A percentile compares a stretch with the other conserved stretches of the same genome.
Evolutionary conservation across 2,329 filamentous ascomycete genomes (phyloP).

Genomic region (Diaporthe humulicola): DNA sequence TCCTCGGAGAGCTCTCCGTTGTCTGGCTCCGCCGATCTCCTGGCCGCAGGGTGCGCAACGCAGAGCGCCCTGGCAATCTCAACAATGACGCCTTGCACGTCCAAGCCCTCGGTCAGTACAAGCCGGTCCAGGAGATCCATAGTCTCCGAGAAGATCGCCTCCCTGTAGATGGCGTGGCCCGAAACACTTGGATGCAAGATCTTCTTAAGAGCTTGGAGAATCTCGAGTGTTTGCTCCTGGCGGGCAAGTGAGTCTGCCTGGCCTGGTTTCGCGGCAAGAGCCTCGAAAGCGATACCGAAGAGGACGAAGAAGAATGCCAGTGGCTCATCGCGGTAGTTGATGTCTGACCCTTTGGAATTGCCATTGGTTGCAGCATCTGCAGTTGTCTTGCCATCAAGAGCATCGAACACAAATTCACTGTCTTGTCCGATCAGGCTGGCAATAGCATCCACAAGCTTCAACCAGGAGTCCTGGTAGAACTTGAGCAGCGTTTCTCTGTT

Average conservation of each 20-base stretch:
- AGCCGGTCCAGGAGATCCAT: constrained; percentile 96
- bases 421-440: constrained; percentile 97
- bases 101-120: constrained; percentile 89
- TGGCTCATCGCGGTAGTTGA: constrained; percentile 98
- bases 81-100: constrained; percentile 92
- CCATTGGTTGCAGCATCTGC: constrained; percentile 62
- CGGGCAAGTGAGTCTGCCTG: constrained; percentile 75
- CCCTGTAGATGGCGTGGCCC: constrained; percentile 95
- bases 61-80: constrained; percentile 93
- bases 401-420: constrained; percentile 97
- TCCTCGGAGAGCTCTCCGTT: constrained; percentile 92
- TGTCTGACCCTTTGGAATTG: constrained; percentile 77
- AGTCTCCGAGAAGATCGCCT: constrained; percentile 95
- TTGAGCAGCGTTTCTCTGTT: constrained; percentile 93
- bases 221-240: constrained; percentile 83
- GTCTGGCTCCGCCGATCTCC: constrained; percentile 73
- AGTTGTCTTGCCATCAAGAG: constrained; percentile 85
- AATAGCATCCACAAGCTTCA: constrained; percentile 96
- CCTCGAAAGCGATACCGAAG: constrained; percentile 96
- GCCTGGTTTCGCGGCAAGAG: constrained; percentile 84
- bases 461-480: constrained; percentile 98
- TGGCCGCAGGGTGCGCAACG: constrained; percentile 90
- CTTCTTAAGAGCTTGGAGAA: constrained; percentile 92
- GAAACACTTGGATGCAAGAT: constrained; percentile 95
- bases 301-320: constrained; percentile 99